Evolutionary conservation across 108 stramenopile genomes (phyloP).

Genomic region (Phaeodactylum tricornutum): DNA sequence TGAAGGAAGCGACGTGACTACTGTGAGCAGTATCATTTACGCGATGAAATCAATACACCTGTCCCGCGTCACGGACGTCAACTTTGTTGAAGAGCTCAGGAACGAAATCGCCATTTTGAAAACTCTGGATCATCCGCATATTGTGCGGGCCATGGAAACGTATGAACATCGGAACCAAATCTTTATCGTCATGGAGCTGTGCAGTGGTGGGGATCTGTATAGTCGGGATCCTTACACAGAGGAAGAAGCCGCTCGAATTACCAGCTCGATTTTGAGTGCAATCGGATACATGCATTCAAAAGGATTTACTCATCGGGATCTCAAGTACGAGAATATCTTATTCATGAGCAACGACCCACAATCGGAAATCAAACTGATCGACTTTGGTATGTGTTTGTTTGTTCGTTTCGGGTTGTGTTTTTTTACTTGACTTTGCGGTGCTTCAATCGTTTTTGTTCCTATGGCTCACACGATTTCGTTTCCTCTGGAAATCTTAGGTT

Average conservation of each 20-base stretch:
- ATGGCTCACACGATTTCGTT: too few species aligned
- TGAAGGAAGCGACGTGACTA: not conserved
- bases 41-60: conserved; percentile 67
- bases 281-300: conserved; percentile 74
- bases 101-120: conserved; percentile 83
- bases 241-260: conserved; percentile 39
- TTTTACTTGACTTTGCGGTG: not conserved
- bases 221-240: conserved; percentile 75
- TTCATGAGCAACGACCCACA: conserved; percentile 14
- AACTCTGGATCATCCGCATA: conserved; percentile 83
- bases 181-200: conserved; percentile 38
- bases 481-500: too few species aligned
- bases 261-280: conserved; percentile 34
- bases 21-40: conserved; percentile 10
- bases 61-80: conserved; percentile 23
- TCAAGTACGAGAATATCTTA: conserved; percentile 40
- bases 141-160: conserved; percentile 74
- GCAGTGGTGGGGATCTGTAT: conserved; percentile 84
- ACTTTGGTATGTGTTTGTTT: conserved; percentile 61
- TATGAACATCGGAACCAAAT: conserved; percentile 38
- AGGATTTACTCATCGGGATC: conserved; percentile 80
- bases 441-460: not conserved
- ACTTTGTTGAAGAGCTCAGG: conserved; percentile 31
- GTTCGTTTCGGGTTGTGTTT: not conserved
- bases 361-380: conserved; percentile 69